Percentiles rank a stretch among this genome's conserved stretches.
Conservation (phyloP, 495 filamentous ascomycete genomes). For the Talaromyces wortmannii region DNA sequence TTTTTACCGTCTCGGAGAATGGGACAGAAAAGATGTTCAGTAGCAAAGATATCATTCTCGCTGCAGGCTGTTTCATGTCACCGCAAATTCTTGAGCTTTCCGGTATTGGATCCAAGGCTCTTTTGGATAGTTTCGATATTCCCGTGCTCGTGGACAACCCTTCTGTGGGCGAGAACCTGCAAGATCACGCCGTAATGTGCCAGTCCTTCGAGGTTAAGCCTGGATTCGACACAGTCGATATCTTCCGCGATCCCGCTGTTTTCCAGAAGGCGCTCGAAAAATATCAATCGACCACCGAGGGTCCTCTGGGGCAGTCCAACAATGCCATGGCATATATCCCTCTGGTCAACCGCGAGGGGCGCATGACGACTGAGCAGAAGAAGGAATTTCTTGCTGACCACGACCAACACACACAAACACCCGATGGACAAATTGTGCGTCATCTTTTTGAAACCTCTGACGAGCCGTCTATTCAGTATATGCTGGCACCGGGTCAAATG, state of each 20-base stretch:
- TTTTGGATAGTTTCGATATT: slow-evolving; percentile 28
- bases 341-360: background rate
- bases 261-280: slow-evolving; percentile 25
- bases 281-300: slow-evolving; percentile 21
- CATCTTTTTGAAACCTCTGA: background rate
- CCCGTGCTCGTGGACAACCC: slow-evolving; percentile 29
- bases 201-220: slow-evolving; percentile 34
- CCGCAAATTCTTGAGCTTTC: slow-evolving; percentile 56
- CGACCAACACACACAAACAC: background rate
- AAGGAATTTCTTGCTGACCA: background rate
- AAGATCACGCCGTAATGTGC: slow-evolving; percentile 28
- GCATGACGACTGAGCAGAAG: background rate
- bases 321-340: background rate
- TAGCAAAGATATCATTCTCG: slow-evolving; percentile 49
- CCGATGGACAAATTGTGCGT: background rate
- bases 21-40: slow-evolving; percentile 25
- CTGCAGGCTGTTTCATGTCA: slow-evolving; percentile 49
- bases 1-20: slow-evolving; percentile 27
- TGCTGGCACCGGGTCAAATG: background rate
- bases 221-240: slow-evolving; percentile 31
- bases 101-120: slow-evolving; percentile 41
- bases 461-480: background rate
- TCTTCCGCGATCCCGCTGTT: slow-evolving; percentile 29
- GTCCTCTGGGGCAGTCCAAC: slow-evolving; percentile 20
- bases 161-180: slow-evolving; percentile 42